Evolutionary conservation across 345 rosid genomes (phyloP), one percentile per base, ranked within the genome.

Genomic region (Linum lewisii): DNA sequence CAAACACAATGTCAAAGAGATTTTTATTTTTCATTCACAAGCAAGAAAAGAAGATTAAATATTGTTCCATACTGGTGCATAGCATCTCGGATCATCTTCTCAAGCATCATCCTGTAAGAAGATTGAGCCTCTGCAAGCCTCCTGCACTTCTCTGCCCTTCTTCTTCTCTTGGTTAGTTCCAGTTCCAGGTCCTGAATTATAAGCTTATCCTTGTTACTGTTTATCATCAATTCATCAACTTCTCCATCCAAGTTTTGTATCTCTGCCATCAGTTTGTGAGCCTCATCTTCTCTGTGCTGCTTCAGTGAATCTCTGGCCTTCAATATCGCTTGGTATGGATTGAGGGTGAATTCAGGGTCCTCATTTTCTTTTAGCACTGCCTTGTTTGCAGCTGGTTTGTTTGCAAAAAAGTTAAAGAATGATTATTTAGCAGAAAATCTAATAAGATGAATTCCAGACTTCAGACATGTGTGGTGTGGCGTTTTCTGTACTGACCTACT

Each of bases 51-150:
- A 26, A 26, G 6, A 26, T 26, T 26, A 6, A 2, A 6, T 26
- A 6, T 25, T 13, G 7, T 51, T 68, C 63, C 93, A 82, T 82
- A 93, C 97, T 89, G 97, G 79, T 93, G 99, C 97, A 93, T 87
- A 26, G 99, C 99, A 69, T 93, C 95, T 1, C 95, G 81, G 62
- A 94, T 90, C 99, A 90, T 87, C 81, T 87, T 93, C 84, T 89
- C 96, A 0, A 87, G 80, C 80, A 80, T 82, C 22, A 71, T 79
- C 63, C 92, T 75, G 24, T 94, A 85, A 0, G 99, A 87, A 69
- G 95, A 81, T 62, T 94, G 99, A 58, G 97, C 83, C 79, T 93
- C 97, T n/a, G 95, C 90, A 60, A 87, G 77, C 62, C 85, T 64
- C 74, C 97, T 80, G 82, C 97, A 90, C 79, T 89, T 94, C 65